A percentile compares a stretch with the other conserved stretches of the same genome.
Conservation (phyloP, 179 eudicot genomes). For the Beta corolliflora region DNA sequence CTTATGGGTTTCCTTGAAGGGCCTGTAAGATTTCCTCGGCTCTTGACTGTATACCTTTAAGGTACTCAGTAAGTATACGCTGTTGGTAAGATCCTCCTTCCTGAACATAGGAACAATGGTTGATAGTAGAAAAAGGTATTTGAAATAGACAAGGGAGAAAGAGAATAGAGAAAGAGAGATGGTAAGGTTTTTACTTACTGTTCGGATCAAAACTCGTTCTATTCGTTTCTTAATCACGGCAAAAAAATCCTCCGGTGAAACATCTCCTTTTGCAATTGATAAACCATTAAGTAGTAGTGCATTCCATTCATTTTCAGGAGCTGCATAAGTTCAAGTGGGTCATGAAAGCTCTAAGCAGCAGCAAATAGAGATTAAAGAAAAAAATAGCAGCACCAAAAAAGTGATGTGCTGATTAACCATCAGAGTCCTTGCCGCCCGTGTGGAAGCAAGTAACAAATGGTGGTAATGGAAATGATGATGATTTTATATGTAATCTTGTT, state of each 20-base stretch:
- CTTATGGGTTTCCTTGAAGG: slow-evolving; percentile 53
- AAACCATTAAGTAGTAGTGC: slow-evolving; percentile 63
- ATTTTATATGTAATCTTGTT: too few species aligned
- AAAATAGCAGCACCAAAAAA: too few species aligned
- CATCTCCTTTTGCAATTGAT: slow-evolving; percentile 74
- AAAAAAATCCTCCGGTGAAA: slow-evolving; percentile 67
- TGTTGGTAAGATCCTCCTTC: slow-evolving; percentile 98
- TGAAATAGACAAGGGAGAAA: not conserved
- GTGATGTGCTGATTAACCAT: too few species aligned
- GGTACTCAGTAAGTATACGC: slow-evolving; percentile 75
- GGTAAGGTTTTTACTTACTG: slow-evolving; percentile 50
- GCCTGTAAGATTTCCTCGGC: slow-evolving; percentile 63
- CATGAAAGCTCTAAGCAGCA: not conserved
- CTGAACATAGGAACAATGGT: slow-evolving; percentile 36
- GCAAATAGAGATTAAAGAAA: not conserved
- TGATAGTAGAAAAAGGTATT: not conserved
- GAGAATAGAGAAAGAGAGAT: not conserved
- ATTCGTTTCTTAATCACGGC: slow-evolving; percentile 83
- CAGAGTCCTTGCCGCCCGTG: too few species aligned
- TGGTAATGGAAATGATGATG: too few species aligned
- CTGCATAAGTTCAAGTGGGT: slow-evolving; percentile 38
- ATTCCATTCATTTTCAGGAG: slow-evolving; percentile 88
- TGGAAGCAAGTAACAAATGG: too few species aligned
- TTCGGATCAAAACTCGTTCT: slow-evolving; percentile 83
- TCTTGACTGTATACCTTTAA: slow-evolving; percentile 86